Base-by-base conservation (phyloP, 2,329 filamentous ascomycete genomes). In the Cyanodermella asteris region DNA sequence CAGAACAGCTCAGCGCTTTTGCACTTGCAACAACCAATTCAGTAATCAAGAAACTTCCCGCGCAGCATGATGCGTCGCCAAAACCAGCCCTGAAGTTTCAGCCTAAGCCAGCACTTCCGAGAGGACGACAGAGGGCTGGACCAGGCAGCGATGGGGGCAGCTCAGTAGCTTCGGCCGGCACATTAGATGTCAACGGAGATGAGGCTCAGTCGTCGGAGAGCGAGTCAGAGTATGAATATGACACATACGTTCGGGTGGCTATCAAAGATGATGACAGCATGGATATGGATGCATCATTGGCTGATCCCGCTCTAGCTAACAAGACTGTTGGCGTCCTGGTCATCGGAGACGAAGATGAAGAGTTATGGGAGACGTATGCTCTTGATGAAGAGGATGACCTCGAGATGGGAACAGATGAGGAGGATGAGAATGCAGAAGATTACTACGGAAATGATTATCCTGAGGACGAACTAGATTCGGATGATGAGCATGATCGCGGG, bases 351-450 rank as follows among this genome's bases (percentile, higher is more conserved):
- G 52, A 56, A 19, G 56, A 62, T 30, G 46, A 65, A 34, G 51
- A 60, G 20, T 52, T 60, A 26, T 71, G 64, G 65, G 58, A 64
- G 29, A 46, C 51, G 13, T 63, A 63, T 38, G 50, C 56, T 4
- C 52, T 55, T 28, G 52, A 59, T n/a, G 56, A 61, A 9, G 55
- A 59, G 8, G 46, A 47, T 10, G 60, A 59, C 22, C 53, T 56
- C 21, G 53, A 57, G 22, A 64, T 57, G 47, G 56, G 65, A 32
- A 64, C 55, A 17, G 66, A 70, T 30, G 64, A 69, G 32, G 63
- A 64, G 14, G 64, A 71, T 34, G 64, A 64, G 18, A 71, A 72
- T 39, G 61, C 55, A 16, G 55, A 59, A 34, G 53, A 57, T 30
- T 51, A 56, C 32, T 54, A 53, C 14, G 50, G 50, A 23, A 58